Percentiles rank a stretch among this genome's conserved stretches.
These are phyloP conservation scores for Suhomyces wounanorum DNA, from an alignment of 1,139 yeast species.

Conservation along the genomic window DNA sequence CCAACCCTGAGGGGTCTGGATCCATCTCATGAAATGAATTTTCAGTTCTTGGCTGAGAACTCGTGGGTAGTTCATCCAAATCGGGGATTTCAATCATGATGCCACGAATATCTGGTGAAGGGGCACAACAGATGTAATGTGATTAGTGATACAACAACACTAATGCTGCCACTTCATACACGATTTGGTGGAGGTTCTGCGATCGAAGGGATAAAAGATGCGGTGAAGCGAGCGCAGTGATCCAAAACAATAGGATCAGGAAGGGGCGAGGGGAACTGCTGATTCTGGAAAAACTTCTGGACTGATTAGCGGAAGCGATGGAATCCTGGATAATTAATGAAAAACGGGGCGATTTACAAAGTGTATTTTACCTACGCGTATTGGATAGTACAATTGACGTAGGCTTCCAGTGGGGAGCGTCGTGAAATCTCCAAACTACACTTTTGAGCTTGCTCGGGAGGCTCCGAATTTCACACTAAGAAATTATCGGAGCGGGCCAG, in stretches of 20 bases:
- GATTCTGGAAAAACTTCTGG: background rate
- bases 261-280: background rate
- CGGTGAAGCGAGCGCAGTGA: background rate
- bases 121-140: background rate
- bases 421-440: background rate
- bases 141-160: background rate
- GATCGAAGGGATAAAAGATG: slow-evolving; percentile 1
- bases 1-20: background rate
- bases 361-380: too few relatives aligned
- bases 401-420: background rate
- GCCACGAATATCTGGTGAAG: background rate
- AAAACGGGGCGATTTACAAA: background rate
- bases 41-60: slow-evolving; percentile 4
- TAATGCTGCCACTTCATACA: background rate
- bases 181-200: background rate
- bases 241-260: background rate
- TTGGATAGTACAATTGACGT: too few relatives aligned
- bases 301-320: background rate
- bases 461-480: background rate
- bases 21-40: background rate
- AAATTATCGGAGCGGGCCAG: background rate
- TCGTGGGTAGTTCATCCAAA: slow-evolving; percentile 28
- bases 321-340: background rate
- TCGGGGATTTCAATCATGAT: slow-evolving; percentile 47
- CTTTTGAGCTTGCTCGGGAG: background rate